A percentile compares a stretch with the other conserved stretches of the same genome.
Conservation (phyloP, 345 rosid genomes). For the Noccaea caerulescens region DNA sequence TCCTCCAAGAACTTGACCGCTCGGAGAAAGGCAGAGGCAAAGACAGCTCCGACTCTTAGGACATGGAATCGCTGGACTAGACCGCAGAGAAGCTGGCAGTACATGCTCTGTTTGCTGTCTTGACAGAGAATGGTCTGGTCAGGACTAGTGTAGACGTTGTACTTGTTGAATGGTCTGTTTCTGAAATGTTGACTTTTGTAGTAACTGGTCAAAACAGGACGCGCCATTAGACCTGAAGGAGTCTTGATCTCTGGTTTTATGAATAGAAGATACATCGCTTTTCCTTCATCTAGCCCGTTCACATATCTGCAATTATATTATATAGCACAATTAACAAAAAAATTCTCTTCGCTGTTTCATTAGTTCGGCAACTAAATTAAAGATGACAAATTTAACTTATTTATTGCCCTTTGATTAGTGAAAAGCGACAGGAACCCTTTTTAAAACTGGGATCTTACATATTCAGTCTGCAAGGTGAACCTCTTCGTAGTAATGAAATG, state of each 20-base stretch:
- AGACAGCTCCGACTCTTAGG: constrained; percentile 82
- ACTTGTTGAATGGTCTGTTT: constrained; percentile 77
- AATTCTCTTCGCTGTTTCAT: constrained; percentile 43
- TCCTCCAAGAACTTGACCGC: constrained; percentile 87
- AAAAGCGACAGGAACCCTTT: background rate
- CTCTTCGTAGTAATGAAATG: background rate
- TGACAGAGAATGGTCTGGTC: constrained; percentile 85
- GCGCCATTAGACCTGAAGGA: constrained; percentile 83
- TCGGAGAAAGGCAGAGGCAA: constrained; percentile 87
- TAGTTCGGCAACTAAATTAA: background rate
- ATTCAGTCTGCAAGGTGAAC: background rate
- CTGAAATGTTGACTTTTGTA: constrained; percentile 84
- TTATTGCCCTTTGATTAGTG: background rate
- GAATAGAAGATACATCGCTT: constrained; percentile 87
- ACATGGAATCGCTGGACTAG: constrained; percentile 74
- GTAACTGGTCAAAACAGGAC: constrained; percentile 94
- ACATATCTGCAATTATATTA: constrained; percentile 61
- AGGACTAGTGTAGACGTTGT: constrained; percentile 84
- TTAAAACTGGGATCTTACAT: background rate
- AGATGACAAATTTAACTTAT: background rate
- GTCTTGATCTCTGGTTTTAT: constrained; percentile 84
- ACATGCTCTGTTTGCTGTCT: constrained; percentile 97
- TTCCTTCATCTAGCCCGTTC: constrained; percentile 84
- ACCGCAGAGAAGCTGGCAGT: constrained; percentile 88
- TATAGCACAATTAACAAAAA: constrained; percentile 2